Base-by-base conservation (phyloP, 345 rosid genomes). In the Kandelia obovata region DNA sequence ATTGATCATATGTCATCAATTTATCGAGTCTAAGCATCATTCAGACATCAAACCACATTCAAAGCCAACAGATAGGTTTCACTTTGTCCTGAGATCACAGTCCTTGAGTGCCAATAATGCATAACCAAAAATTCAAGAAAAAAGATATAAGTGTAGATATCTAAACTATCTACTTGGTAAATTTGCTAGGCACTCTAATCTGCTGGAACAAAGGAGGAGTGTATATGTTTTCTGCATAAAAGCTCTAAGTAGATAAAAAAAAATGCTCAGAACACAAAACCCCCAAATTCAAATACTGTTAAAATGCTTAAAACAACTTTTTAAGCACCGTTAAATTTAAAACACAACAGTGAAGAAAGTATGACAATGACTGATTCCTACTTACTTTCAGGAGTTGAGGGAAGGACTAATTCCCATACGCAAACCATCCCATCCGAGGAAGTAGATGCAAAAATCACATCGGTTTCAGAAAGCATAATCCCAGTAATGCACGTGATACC, bases 401-500 rank as follows among this genome's bases (percentile, higher is more conserved):
- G 89, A 19, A 92, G 73, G 67, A 77, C 67, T 75, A 82, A 72
- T 77, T 90, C 92, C 92, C 96, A 87, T 28, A 88, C 2, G 66
- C 73, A 75, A 69, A 92, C 91, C 7, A 73, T 69, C 53, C 99
- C 85, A 76, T 90, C 96, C 10, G 99, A 95, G 73, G 97, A 91
- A 70, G 92, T 83, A 72, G 94, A 87, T 25, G 90, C 96, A 77
- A 90, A 80, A 60, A 88, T 68, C 35, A 91, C 92, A 65, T 81
- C 77, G 58, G 65, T 82, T 78, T 82, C 79, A 61, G 96, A 90
- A 80, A 87, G 64, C 84, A 89, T 78, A 69, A 80, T 82, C 37
- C 90, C 93, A 1, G 88, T 75, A 47, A 94, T 83, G 81, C 96
- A 94, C 21, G 96, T 84, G 53, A 91, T 86, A 69, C 98, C 96